A percentile compares a stretch with the other conserved stretches of the same genome.
Evolutionary conservation across 768 basidiomycete genomes (phyloP).

Genomic region (Gyrodon lividus): DNA sequence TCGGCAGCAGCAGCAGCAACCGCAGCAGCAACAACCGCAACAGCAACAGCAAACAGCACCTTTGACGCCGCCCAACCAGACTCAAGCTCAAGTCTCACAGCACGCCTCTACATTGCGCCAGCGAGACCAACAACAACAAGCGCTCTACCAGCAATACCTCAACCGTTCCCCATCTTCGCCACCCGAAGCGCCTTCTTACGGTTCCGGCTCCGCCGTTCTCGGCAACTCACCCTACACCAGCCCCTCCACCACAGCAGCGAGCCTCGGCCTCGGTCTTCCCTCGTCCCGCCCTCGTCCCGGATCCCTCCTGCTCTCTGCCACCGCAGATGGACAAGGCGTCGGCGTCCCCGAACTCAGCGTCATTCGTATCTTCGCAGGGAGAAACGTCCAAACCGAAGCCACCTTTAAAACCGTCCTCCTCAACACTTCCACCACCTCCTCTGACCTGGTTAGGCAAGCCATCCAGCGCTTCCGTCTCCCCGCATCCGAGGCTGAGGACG

Average conservation of each 20-base stretch:
- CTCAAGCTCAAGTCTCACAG: conserved; percentile 51
- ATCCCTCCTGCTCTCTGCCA: conserved; percentile 67
- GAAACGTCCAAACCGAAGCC: conserved; percentile 86
- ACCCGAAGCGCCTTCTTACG: conserved; percentile 73
- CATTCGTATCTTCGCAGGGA: conserved; percentile 93
- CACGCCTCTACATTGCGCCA: conserved; percentile 72
- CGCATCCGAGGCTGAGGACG: conserved; percentile 50
- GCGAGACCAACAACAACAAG: conserved; percentile 86
- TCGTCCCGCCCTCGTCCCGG: conserved; percentile 67
- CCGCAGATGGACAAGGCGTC: conserved; percentile 58
- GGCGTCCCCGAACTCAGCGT: conserved; percentile 86
- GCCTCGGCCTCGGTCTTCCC: conserved; percentile 48
- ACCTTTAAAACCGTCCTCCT: conserved; percentile 98
- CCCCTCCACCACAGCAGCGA: conserved; percentile 40
- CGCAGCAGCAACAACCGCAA: conserved; percentile 23
- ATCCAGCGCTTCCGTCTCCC: conserved; percentile 91
- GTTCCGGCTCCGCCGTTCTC: conserved; percentile 70
- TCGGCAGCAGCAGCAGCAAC: conserved; percentile 21
- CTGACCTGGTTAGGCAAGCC: conserved; percentile 87
- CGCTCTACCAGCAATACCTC: conserved; percentile 86
- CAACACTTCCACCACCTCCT: conserved; percentile 79
- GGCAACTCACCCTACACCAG: conserved; percentile 41
- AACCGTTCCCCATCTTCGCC: conserved; percentile 80
- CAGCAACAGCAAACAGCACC: conserved; percentile 23
- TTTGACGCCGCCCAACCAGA: conserved; percentile 30